phyloP scores from a whole-genome alignment of 352 stramenopile genomes.

The Phytophthora parvispora region DNA sequence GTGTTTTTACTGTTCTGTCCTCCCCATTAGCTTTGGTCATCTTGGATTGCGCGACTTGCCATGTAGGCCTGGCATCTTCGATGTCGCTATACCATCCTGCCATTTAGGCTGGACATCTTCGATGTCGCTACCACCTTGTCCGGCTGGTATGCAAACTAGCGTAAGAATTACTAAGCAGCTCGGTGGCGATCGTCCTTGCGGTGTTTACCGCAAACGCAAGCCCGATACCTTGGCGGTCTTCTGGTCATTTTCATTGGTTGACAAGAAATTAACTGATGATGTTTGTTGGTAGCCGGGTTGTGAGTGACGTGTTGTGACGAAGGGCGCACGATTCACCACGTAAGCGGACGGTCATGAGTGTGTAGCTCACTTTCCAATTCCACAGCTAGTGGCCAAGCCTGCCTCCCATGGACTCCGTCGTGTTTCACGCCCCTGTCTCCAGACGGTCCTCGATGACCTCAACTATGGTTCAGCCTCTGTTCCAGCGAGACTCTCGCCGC shows the following conservation, averaged over 20 bases:
- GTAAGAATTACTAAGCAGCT: not conserved
- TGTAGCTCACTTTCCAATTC: conserved; percentile 1
- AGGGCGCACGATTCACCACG: not conserved
- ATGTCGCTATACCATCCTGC: not conserved
- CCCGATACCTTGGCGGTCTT: not conserved
- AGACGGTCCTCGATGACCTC: not conserved
- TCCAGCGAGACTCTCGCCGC: not conserved
- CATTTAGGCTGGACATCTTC: no score
- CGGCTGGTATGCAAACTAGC: not conserved
- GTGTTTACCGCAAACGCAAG: not conserved
- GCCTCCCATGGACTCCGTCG: not conserved
- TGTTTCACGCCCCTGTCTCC: not conserved
- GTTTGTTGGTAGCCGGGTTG: no score
- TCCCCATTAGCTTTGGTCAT: not conserved
- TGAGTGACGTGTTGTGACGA: not conserved
- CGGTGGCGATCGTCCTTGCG: no score
- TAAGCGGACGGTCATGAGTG: no score
- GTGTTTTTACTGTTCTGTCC: not conserved
- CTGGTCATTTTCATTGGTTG: no score
- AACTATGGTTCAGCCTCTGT: conserved; percentile 1
- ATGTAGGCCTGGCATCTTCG: no score
- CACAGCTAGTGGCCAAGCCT: not conserved
- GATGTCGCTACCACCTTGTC: not conserved
- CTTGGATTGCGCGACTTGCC: not conserved
- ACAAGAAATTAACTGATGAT: no score